Evolutionary conservation across 2,329 filamentous ascomycete genomes (phyloP).

Genomic region (Fusarium circinatum): DNA sequence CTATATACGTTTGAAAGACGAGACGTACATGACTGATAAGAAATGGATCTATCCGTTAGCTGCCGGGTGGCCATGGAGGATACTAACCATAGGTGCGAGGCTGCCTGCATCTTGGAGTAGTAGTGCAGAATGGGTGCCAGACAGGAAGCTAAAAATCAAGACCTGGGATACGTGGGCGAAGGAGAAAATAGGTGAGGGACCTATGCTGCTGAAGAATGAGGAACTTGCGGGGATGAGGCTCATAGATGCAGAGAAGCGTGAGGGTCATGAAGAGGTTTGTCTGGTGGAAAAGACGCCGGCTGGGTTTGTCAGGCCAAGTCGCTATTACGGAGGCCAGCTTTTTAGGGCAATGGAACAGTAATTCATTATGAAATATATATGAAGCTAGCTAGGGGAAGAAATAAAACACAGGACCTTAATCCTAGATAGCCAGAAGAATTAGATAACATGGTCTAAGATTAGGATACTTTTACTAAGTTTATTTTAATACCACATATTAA

Average conservation of each 20-base stretch:
- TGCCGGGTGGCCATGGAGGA: not conserved
- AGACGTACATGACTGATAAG: not conserved
- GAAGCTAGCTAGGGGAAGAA: too few relatives aligned
- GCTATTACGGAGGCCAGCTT: not conserved
- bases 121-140: not conserved
- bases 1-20: not conserved
- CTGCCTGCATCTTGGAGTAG: not conserved
- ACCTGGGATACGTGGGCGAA: not conserved
- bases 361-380: too few relatives aligned
- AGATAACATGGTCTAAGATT: not conserved
- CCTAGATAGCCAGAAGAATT: fast-evolving
- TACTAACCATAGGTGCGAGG: not conserved
- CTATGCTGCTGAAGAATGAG: not conserved
- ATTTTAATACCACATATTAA: fast-evolving
- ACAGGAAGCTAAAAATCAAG: not conserved
- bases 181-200: fast-evolving
- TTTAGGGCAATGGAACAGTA: not conserved
- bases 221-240: not conserved
- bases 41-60: not conserved
- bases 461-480: fast-evolving
- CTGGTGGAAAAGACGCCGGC: not conserved
- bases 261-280: not conserved
- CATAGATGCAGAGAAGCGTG: not conserved
- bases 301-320: not conserved
- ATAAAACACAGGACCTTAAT: fast-evolving